Evolutionary conservation across 371 early-diverging fungal genomes (phyloP).

Genomic region (Mortierella sp.): DNA sequence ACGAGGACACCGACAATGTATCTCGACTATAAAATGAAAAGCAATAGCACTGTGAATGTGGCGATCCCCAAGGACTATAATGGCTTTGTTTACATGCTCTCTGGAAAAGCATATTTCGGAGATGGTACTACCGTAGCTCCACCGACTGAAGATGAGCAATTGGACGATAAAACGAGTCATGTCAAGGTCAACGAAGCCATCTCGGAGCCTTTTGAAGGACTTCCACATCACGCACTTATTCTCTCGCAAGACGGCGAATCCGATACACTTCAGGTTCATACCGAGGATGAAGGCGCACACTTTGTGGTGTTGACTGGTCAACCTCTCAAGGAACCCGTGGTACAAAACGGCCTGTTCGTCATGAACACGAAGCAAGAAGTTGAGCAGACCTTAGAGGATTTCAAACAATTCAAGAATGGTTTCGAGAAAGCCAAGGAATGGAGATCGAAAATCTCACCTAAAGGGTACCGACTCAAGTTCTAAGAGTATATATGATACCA

Average conservation of each 20-base stretch:
- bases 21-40: slow-evolving; percentile 73
- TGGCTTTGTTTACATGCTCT: slow-evolving; percentile 77
- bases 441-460: slow-evolving; percentile 51
- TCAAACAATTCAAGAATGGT: slow-evolving; percentile 56
- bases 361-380: slow-evolving; percentile 70
- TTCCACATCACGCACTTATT: slow-evolving; percentile 68
- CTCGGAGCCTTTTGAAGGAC: slow-evolving; percentile 41
- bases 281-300: slow-evolving; percentile 64
- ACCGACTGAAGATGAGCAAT: background rate
- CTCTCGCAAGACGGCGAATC: slow-evolving; percentile 57
- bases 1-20: slow-evolving; percentile 81
- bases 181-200: slow-evolving; percentile 12
- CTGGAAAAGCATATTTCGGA: slow-evolving; percentile 70
- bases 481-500: too few species aligned
- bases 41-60: slow-evolving; percentile 62
- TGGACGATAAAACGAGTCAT: slow-evolving; percentile 3
- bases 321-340: slow-evolving; percentile 62
- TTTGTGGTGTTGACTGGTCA: slow-evolving; percentile 71
- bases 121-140: slow-evolving; percentile 33
- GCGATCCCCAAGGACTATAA: slow-evolving; percentile 68
- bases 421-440: slow-evolving; percentile 59
- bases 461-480: slow-evolving; percentile 41
- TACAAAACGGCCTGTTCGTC: slow-evolving; percentile 70
- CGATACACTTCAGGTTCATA: slow-evolving; percentile 59
- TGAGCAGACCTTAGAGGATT: slow-evolving; percentile 64